Percentiles rank a stretch among this genome's conserved stretches.
phyloP scores from a whole-genome alignment of 768 basidiomycete genomes.

The Mycena vulgaris region DNA sequence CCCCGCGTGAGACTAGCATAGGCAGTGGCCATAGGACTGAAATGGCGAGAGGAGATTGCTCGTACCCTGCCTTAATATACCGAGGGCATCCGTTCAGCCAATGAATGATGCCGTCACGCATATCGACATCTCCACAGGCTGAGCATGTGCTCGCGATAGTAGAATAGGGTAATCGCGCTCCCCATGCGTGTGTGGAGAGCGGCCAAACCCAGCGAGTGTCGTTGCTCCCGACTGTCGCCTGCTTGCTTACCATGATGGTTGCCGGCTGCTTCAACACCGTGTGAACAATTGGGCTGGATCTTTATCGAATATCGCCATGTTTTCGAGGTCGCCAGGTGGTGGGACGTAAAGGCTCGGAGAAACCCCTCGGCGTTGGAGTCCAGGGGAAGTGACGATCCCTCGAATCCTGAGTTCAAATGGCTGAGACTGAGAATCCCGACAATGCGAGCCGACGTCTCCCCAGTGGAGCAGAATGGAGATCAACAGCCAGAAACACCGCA shows the following conservation, averaged over 20 bases:
- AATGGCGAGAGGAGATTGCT: not conserved
- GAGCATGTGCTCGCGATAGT: constrained; percentile 6
- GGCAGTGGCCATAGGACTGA: not conserved
- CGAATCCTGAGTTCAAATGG: too few relatives aligned
- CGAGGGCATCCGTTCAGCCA: not conserved
- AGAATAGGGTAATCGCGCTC: not conserved
- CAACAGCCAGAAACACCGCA: too few relatives aligned
- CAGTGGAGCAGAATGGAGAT: too few relatives aligned
- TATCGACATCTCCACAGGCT: not conserved
- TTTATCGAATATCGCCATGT: constrained; percentile 7
- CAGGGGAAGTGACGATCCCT: too few relatives aligned
- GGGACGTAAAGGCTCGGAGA: too few relatives aligned
- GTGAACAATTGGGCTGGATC: not conserved
- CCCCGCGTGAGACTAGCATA: not conserved
- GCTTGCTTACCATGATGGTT: constrained; percentile 13
- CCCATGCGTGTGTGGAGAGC: not conserved
- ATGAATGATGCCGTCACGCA: constrained; percentile 12
- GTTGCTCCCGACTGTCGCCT: constrained; percentile 4
- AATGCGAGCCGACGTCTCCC: too few relatives aligned
- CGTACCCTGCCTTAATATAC: not conserved
- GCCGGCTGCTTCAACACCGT: not conserved
- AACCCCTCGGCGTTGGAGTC: too few relatives aligned
- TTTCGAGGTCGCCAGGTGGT: too few relatives aligned
- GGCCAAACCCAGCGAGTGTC: constrained; percentile 2
- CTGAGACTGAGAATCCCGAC: too few relatives aligned